Conservation (phyloP, 208 protist genomes). For the Trypanosoma scelopori region DNA sequence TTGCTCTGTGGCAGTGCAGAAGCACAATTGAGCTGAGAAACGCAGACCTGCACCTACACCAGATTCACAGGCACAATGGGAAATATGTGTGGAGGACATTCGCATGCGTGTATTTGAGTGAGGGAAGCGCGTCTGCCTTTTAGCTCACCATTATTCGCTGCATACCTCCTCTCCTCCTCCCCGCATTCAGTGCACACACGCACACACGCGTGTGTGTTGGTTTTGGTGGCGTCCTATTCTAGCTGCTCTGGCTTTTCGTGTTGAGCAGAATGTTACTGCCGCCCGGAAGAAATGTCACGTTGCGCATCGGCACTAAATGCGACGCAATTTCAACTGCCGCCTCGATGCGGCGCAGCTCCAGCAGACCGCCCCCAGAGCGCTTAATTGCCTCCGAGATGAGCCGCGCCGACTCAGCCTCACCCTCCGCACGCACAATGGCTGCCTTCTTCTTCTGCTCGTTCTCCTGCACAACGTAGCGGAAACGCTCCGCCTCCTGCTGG, state of each 20-base stretch:
- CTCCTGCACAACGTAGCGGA: constrained; percentile 94
- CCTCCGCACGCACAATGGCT: constrained; percentile 93
- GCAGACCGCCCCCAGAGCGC: constrained; percentile 71
- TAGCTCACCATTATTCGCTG: not conserved
- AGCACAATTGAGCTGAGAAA: too few species aligned
- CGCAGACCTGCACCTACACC: not conserved
- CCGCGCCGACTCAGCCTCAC: constrained; percentile 92
- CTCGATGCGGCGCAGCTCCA: constrained; percentile 96
- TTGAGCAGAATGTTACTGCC: constrained; percentile 72
- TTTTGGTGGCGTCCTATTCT: not conserved
- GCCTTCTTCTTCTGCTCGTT: constrained; percentile 94
- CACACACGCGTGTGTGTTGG: not conserved
- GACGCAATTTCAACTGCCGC: constrained; percentile 95
- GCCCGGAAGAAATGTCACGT: constrained; percentile 85
- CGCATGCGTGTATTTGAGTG: not conserved
- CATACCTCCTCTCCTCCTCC: too few species aligned
- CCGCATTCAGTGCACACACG: not conserved
- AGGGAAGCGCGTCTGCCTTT: not conserved
- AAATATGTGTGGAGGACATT: not conserved
- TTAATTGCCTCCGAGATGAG: constrained; percentile 91
- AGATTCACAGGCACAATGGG: not conserved
- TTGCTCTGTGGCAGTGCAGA: too few species aligned
- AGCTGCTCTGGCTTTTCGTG: constrained; percentile 25
- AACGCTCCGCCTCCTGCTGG: constrained; percentile 96
- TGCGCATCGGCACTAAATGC: constrained; percentile 72